Conservation (phyloP, 768 basidiomycete genomes). For the Saitozyma sp. region DNA sequence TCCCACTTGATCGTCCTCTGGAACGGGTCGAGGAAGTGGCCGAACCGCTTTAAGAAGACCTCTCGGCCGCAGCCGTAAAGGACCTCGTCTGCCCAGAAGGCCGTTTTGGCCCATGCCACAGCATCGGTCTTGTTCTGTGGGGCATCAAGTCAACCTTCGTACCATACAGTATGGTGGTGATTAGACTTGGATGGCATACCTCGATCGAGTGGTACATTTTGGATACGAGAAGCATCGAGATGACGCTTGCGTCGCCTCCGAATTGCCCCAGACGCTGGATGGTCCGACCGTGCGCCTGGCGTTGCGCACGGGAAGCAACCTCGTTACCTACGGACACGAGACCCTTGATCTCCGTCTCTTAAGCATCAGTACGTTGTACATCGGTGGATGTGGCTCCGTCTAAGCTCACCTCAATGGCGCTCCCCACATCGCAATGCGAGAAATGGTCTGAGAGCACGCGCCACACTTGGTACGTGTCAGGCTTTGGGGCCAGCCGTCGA, state of each 20-base stretch:
- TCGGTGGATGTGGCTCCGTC: neutral
- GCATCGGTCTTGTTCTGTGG: constrained; percentile 6
- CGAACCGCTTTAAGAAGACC: neutral
- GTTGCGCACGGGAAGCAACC: neutral
- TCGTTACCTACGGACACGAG: constrained; percentile 2
- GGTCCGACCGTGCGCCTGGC: constrained; percentile 5
- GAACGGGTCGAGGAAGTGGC: too few relatives aligned
- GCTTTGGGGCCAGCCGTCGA: neutral
- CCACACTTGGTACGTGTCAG: neutral
- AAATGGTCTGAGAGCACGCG: neutral
- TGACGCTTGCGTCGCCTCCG: constrained; percentile 1
- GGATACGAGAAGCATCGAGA: neutral
- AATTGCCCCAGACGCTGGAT: neutral
- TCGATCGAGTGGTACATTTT: neutral
- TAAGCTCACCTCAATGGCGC: neutral
- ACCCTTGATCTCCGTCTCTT: neutral
- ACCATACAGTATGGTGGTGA: neutral
- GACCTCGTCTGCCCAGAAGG: constrained; percentile 10
- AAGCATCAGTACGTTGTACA: neutral
- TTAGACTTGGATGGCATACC: neutral
- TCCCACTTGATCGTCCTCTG: too few relatives aligned
- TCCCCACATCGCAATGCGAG: neutral
- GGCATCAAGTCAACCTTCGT: neutral
- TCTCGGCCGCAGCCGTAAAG: constrained; percentile 3
- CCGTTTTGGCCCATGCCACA: constrained; percentile 6